These are phyloP conservation scores for Mycena olivaceomarginata DNA, from an alignment of 768 basidiomycete genomes.

Conservation along the genomic window DNA sequence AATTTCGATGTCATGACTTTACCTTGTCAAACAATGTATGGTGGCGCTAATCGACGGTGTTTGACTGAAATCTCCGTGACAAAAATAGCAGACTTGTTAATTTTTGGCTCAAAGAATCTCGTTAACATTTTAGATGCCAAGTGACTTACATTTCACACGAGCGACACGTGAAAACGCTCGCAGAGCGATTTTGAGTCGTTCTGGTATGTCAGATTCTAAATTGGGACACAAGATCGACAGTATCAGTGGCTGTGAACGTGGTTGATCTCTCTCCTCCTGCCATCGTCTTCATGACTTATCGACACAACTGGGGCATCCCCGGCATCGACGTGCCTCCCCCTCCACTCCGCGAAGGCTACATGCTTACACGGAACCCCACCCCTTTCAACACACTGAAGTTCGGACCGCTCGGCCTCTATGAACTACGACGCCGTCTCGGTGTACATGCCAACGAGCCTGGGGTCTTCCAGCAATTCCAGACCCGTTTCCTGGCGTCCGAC, in stretches of 20 bases:
- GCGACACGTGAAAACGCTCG: too few species aligned
- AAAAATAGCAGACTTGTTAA: too few species aligned
- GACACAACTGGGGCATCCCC: neutral
- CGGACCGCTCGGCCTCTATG: neutral
- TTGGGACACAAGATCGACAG: neutral
- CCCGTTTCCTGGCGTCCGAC: neutral
- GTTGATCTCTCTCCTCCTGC: neutral
- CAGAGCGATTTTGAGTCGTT: too few species aligned
- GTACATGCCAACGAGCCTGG: neutral
- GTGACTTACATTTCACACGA: too few species aligned
- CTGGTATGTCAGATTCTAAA: too few species aligned
- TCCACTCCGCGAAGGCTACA: neutral
- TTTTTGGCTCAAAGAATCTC: too few species aligned
- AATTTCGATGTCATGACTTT: too few species aligned
- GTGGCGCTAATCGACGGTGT: too few species aligned
- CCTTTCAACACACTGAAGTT: neutral
- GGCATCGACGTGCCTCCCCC: neutral
- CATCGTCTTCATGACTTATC: neutral
- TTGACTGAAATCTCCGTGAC: too few species aligned
- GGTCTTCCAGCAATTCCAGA: neutral
- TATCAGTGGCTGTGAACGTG: neutral
- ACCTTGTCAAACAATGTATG: too few species aligned
- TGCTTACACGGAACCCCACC: neutral
- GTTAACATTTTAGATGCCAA: too few species aligned
- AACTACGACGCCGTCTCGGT: slow-evolving; percentile 2